A percentile compares a stretch with the other conserved stretches of the same genome.
phyloP scores from a whole-genome alignment of 73 alveolate species.

The Halteria grandinella region DNA sequence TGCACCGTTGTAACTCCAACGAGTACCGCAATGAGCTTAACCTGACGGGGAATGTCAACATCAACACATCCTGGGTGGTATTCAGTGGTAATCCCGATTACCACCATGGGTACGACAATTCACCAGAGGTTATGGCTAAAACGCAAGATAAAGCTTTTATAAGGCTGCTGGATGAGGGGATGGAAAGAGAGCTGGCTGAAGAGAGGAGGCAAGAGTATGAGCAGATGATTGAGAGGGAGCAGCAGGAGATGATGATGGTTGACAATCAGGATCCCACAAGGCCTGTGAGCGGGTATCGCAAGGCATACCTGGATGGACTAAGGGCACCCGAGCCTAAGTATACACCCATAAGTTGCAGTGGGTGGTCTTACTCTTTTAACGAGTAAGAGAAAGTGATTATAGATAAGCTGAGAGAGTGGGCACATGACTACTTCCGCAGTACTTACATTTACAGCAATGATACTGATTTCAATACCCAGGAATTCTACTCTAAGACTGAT shows the following conservation, averaged over 20 bases:
- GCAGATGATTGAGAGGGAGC: no score
- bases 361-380: slow-evolving; percentile 2
- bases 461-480: background rate
- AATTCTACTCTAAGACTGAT: background rate
- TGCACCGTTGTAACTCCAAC: slow-evolving; percentile 6
- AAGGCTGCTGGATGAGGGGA: no score
- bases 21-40: background rate
- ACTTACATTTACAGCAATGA: background rate
- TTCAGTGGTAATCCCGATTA: slow-evolving; percentile 28
- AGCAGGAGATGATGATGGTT: background rate
- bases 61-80: slow-evolving; percentile 27
- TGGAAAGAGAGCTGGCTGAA: no score
- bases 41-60: background rate
- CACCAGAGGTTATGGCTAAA: no score
- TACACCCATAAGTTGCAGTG: slow-evolving; percentile 8
- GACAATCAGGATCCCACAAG: no score
- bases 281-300: no score
- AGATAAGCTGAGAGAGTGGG: slow-evolving; percentile 35
- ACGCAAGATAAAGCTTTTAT: no score
- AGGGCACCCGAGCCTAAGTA: no score
- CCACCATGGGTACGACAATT: background rate
- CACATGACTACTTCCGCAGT: slow-evolving; percentile 7
- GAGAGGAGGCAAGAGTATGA: no score
- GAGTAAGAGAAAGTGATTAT: slow-evolving; percentile 38
- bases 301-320: no score